These are phyloP conservation scores for Clitopilus passeckerianus DNA, from an alignment of 768 basidiomycete species.

Conservation along the genomic window DNA sequence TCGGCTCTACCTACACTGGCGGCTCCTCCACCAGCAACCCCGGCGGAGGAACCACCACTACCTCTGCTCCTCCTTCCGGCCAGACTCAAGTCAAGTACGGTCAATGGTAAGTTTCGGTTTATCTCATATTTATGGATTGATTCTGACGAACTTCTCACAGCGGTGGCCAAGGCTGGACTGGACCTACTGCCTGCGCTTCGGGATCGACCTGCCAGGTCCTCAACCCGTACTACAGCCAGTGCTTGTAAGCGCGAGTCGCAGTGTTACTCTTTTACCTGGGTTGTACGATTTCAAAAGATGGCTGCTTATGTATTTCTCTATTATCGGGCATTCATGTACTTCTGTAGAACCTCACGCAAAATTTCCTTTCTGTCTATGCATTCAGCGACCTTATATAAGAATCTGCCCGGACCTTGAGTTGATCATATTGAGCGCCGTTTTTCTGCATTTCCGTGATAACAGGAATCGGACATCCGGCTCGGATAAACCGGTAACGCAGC, in stretches of 20 bases:
- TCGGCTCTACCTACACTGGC: constrained; percentile 36
- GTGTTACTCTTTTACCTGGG: neutral
- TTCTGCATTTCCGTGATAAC: too few species aligned
- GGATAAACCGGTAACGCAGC: too few species aligned
- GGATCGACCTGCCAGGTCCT: constrained; percentile 19
- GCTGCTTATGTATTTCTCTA: too few species aligned
- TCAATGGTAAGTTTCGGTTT: constrained; percentile 24
- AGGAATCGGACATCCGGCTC: too few species aligned
- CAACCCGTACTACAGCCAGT: constrained; percentile 28
- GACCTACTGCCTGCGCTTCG: constrained; percentile 24
- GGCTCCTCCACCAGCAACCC: constrained; percentile 6
- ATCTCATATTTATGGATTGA: neutral
- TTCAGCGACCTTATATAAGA: too few species aligned
- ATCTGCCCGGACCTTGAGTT: too few species aligned
- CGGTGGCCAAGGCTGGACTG: constrained; percentile 22
- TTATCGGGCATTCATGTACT: too few species aligned
- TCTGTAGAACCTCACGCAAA: too few species aligned
- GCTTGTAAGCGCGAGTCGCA: constrained; percentile 12
- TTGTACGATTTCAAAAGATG: too few species aligned
- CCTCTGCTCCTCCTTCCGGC: constrained; percentile 16
- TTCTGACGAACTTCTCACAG: constrained; percentile 8
- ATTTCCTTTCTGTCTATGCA: too few species aligned
- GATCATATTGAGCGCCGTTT: too few species aligned
- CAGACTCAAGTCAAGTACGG: constrained; percentile 28
- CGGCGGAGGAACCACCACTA: constrained; percentile 8